Evolutionary conservation across 2,329 filamentous ascomycete species (phyloP).

Genomic region (Cryphonectria japonica): DNA sequence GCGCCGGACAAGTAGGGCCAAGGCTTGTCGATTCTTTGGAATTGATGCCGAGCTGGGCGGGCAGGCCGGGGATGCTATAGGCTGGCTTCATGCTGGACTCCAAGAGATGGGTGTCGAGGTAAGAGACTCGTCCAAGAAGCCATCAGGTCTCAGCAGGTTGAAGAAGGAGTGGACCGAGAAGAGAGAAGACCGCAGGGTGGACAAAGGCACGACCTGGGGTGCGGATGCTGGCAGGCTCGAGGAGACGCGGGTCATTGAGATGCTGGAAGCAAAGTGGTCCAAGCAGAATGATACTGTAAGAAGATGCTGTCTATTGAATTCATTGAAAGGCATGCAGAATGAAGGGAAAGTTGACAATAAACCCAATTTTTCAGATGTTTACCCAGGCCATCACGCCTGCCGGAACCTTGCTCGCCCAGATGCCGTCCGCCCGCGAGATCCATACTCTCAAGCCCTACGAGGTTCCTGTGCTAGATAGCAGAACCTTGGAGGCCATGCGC

Average conservation of each 20-base stretch:
- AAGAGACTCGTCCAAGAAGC: slow-evolving; percentile 53
- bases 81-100: slow-evolving; percentile 80
- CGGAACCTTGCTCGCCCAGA: slow-evolving; percentile 72
- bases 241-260: slow-evolving; percentile 82
- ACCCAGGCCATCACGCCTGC: slow-evolving; percentile 75
- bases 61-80: slow-evolving; percentile 81
- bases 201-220: slow-evolving; percentile 75
- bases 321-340: not conserved
- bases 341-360: slow-evolving; percentile 4
- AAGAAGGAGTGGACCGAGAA: slow-evolving; percentile 78
- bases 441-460: slow-evolving; percentile 71
- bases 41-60: slow-evolving; percentile 85
- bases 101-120: slow-evolving; percentile 71
- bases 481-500: slow-evolving; percentile 66
- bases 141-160: slow-evolving; percentile 63
- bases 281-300: slow-evolving; percentile 90
- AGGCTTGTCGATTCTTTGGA: slow-evolving; percentile 87
- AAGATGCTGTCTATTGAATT: slow-evolving; percentile 5
- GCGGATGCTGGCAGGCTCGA: slow-evolving; percentile 83
- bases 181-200: slow-evolving; percentile 77
- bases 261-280: slow-evolving; percentile 86
- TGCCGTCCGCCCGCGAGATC: slow-evolving; percentile 89
- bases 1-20: slow-evolving; percentile 74
- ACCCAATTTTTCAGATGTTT: slow-evolving; percentile 67
- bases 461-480: slow-evolving; percentile 66